Base-by-base conservation (phyloP, 1,284 basidiomycete genomes). In the Ceratobasidium sp. region DNA sequence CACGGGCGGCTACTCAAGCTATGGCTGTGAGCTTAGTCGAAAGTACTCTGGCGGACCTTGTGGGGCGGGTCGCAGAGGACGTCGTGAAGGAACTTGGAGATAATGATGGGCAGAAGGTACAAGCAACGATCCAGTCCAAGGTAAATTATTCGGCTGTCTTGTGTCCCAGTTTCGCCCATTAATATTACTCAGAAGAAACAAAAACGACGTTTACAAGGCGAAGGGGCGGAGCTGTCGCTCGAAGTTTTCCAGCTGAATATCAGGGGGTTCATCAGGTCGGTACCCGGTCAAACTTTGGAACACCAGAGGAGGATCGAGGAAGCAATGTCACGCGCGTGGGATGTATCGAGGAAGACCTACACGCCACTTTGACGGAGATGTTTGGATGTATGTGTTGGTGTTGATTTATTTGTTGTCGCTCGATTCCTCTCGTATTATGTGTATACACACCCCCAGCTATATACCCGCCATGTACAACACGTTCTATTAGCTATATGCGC, bases 211-310 rank as follows among this genome's bases (percentile, higher is more conserved):
- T 19, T 68, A 1, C 66, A 68, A 43, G 66, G 51, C 46, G 25
- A 68, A 40, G 66, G 51, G 32, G 51, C 46, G 9, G 66, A 68
- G 49, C 22, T 68, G 29, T 68, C 66, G 32, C 66, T 68, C 11
- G 66, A 68, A n/a, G 66, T 52, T 6, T 68, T 68, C 29, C 66
- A 68, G 46, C 49, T 52, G 15, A 68, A 68, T 32, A 68, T 68
- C 46, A 52, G 66, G 32, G 54, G 32, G 13, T 68, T 68, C 37
- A 68, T 68, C 54, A 25, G 34, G 25, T 37, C n/a, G 13, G 66
- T 68, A 37, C 66, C 66, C 8, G 49, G 66, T 15, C 66, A 68
- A 40, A 68, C 66, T 9, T 32, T 46, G 29, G 66, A 68, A 43
- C 66, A 68, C 34, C 46, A 29, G 7, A 17, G 32, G 17, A 68